Evolutionary conservation across 73 alveolate species (phyloP).

Genomic region (Tetrahymena malaccensis): DNA sequence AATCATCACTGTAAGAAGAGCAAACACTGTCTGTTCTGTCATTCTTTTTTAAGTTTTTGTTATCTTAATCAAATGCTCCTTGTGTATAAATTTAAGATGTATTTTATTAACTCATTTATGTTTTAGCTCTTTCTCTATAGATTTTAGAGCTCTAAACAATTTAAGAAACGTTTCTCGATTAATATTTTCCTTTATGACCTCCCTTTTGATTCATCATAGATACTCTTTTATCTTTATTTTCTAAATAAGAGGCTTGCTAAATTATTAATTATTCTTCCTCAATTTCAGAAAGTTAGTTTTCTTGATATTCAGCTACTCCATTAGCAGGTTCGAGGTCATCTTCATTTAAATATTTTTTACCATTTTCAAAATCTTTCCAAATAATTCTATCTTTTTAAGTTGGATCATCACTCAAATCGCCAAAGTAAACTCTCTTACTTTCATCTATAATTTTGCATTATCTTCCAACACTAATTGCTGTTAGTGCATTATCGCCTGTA

Average conservation of each 20-base stretch:
- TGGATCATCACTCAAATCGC: constrained; percentile 24
- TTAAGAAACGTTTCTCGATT: background rate
- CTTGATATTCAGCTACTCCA: background rate
- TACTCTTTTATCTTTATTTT: background rate
- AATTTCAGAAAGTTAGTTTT: background rate
- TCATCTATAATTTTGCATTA: constrained; percentile 43
- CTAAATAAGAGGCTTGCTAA: constrained; percentile 4
- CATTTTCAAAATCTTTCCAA: constrained; percentile 38
- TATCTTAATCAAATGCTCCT: too few relatives aligned
- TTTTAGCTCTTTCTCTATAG: background rate
- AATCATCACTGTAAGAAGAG: too few relatives aligned
- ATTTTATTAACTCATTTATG: background rate
- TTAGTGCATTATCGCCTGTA: constrained; percentile 79
- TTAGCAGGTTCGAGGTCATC: constrained; percentile 6
- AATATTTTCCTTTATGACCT: background rate
- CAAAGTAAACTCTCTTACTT: constrained; percentile 25
- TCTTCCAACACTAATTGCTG: constrained; percentile 80
- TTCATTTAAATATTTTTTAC: background rate
- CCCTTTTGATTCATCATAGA: background rate
- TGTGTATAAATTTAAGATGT: too few relatives aligned
- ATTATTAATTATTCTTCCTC: background rate
- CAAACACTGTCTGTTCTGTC: too few relatives aligned
- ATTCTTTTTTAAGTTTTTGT: too few relatives aligned
- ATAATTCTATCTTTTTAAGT: background rate
- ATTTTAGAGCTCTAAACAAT: background rate